Evolutionary conservation across 2,329 filamentous ascomycete species (phyloP).

Genomic region (Fusarium pseudonygamai): DNA sequence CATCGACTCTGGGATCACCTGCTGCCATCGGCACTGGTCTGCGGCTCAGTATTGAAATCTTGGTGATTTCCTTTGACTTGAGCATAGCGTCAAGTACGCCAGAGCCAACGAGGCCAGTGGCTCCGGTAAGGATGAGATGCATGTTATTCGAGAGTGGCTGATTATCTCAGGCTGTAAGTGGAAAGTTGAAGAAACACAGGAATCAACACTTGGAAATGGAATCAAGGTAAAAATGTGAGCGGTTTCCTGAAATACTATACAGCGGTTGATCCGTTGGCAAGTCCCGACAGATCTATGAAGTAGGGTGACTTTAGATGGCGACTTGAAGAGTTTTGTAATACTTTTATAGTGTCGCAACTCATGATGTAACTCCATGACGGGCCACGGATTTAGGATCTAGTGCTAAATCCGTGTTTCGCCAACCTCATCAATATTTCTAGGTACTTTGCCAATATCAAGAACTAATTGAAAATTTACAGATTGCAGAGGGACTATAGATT

Average conservation of each 20-base stretch:
- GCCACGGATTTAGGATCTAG: conserved; percentile 8
- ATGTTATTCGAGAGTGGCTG: not conserved
- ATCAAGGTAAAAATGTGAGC: not conserved
- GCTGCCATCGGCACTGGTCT: conserved; percentile 24
- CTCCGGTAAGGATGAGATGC: conserved; percentile 45
- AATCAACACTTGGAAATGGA: not conserved
- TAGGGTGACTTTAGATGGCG: not conserved
- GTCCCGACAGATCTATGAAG: not conserved
- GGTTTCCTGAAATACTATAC: not conserved
- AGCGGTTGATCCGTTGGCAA: not conserved
- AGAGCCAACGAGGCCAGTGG: conserved; percentile 31
- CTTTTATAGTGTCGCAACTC: not conserved
- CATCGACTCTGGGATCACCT: conserved; percentile 23
- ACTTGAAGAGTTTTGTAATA: not conserved
- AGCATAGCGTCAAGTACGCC: conserved; percentile 33
- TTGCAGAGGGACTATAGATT: too few relatives aligned
- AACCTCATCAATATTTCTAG: not conserved
- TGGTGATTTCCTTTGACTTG: conserved; percentile 31
- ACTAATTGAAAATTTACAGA: too few relatives aligned
- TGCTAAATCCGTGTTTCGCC: not conserved
- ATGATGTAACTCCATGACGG: conserved; percentile 1
- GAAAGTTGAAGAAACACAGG: not conserved
- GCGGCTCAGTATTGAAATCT: conserved; percentile 32
- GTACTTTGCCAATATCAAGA: not conserved
- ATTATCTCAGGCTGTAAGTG: too few relatives aligned